phyloP scores from a whole-genome alignment of 768 basidiomycete genomes.

The Chiua virens region DNA sequence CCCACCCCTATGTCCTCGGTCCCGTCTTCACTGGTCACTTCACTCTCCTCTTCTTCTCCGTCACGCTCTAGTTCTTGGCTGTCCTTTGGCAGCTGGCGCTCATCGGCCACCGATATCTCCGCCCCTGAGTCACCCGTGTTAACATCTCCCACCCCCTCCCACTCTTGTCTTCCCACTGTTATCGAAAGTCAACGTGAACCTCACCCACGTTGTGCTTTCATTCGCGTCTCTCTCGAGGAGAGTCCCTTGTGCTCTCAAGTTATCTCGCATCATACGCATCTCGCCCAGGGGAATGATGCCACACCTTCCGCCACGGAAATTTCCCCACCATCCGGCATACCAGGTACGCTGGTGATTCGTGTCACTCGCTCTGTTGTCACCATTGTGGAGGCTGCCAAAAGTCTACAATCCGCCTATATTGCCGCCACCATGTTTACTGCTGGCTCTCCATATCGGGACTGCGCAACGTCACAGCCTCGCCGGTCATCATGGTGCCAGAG shows the following conservation, averaged over 20 bases:
- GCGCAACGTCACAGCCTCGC: slow-evolving; percentile 17
- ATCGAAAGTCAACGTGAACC: slow-evolving; percentile 33
- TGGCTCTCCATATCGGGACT: slow-evolving; percentile 25
- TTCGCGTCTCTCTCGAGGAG: slow-evolving; percentile 38
- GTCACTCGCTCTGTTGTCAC: slow-evolving; percentile 39
- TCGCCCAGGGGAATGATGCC: slow-evolving; percentile 20
- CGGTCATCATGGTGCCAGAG: slow-evolving; percentile 10
- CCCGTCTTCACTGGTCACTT: slow-evolving; percentile 21
- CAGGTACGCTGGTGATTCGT: slow-evolving; percentile 20
- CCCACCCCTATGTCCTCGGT: slow-evolving; percentile 18
- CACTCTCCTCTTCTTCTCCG: slow-evolving; percentile 29
- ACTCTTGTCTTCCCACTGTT: slow-evolving; percentile 31
- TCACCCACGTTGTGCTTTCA: slow-evolving; percentile 35
- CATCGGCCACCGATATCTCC: slow-evolving; percentile 36
- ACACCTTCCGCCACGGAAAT: background rate
- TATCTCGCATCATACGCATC: slow-evolving; percentile 1
- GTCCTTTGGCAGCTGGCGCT: slow-evolving; percentile 43
- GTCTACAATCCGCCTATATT: slow-evolving; percentile 60
- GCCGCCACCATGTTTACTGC: slow-evolving; percentile 51
- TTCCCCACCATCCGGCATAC: slow-evolving; percentile 7
- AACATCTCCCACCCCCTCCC: slow-evolving; percentile 28
- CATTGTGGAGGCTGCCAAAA: slow-evolving; percentile 52
- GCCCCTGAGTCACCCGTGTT: slow-evolving; percentile 35
- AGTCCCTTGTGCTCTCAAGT: slow-evolving; percentile 32
- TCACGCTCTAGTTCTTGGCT: slow-evolving; percentile 44